These are phyloP conservation scores for Ustilago xerochloae DNA, from an alignment of 1,284 basidiomycete species.

Conservation along the genomic window DNA sequence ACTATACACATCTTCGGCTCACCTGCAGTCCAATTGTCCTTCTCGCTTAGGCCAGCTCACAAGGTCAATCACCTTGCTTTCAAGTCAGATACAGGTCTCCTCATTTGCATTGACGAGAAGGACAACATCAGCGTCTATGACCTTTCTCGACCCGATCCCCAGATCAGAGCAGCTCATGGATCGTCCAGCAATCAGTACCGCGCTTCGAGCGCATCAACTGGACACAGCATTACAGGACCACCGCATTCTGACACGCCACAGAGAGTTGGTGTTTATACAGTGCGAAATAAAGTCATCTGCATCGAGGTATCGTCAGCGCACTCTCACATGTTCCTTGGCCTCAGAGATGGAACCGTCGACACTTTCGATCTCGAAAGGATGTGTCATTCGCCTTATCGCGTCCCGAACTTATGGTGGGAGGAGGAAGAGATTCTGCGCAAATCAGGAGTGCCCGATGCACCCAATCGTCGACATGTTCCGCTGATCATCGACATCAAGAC, in stretches of 20 bases:
- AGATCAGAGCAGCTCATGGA: constrained; percentile 45
- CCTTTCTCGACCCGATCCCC: constrained; percentile 72
- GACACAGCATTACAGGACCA: constrained; percentile 44
- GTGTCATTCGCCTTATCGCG: constrained; percentile 60
- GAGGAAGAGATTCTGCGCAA: constrained; percentile 76
- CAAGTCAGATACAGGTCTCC: constrained; percentile 73
- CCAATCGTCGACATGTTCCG: constrained; percentile 69
- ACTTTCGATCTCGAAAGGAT: constrained; percentile 69
- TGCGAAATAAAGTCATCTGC: constrained; percentile 70
- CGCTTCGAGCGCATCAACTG: constrained; percentile 33
- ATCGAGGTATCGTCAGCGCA: constrained; percentile 79
- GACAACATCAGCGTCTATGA: constrained; percentile 79
- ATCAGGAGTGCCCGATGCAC: constrained; percentile 73
- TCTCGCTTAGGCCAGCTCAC: constrained; percentile 73
- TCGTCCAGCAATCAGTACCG: constrained; percentile 44
- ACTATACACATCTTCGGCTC: constrained; percentile 76
- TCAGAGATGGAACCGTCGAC: constrained; percentile 70
- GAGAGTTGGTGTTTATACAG: constrained; percentile 53
- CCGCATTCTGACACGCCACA: constrained; percentile 56
- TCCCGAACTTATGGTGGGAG: constrained; percentile 75
- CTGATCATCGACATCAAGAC: constrained; percentile 68
- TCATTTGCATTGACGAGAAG: constrained; percentile 77
- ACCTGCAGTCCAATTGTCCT: constrained; percentile 74
- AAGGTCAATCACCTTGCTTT: constrained; percentile 77
- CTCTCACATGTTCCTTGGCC: constrained; percentile 75